Evolutionary conservation across 2,329 filamentous ascomycete species (phyloP), one percentile per base, ranked within the genome.

Genomic region (Exophiala aquamarina): DNA sequence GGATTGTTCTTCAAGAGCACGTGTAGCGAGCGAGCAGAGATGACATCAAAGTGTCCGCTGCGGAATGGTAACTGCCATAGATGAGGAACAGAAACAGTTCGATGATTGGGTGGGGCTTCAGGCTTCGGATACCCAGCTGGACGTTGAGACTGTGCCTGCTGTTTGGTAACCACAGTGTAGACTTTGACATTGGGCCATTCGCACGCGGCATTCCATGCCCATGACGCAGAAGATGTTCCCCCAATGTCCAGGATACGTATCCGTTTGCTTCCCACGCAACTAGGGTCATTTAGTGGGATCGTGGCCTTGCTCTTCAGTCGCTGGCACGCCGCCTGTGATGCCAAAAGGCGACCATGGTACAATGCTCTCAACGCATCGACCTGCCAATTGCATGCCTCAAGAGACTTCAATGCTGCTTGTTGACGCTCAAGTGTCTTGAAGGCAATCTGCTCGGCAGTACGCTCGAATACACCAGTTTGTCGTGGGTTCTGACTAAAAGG

Each of bases 151-250:
- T 83, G 83, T 21, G 83, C 71, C 63, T 89, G 85, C 29, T 82
- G 79, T 67, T 87, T 86, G 55, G 85, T 89, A 29, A 86, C 87
- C 44, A 92, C 89, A 0, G 92, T 96, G 71, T 91, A 94, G 44
- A 96, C 82, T 65, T 89, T 90, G 47, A 87, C 80, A 64, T 89
- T 85, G 14, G 88, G 89, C 67, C 91, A 93, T 65, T 92, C 86
- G 39, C 87, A 77, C 1, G 93, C 90, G 48, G 89, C 87, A 63
- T 93, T 84, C 93, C 93, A 98, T 17, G 88, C 92, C 93, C 93
- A 98, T 67, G 95, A 90, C 63, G 89, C 92, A 11, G 87, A 82
- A 0, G 86, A 78, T 63, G 92, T 84, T 35, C 91, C 91, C 39
- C 88, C 90, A 26, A 96, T 82, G 63, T 97, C 92, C 19, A 97